A percentile compares a stretch with the other conserved stretches of the same genome.
phyloP scores from a whole-genome alignment of 2,329 filamentous ascomycete genomes.

The Zymoseptoria ardabiliae region DNA sequence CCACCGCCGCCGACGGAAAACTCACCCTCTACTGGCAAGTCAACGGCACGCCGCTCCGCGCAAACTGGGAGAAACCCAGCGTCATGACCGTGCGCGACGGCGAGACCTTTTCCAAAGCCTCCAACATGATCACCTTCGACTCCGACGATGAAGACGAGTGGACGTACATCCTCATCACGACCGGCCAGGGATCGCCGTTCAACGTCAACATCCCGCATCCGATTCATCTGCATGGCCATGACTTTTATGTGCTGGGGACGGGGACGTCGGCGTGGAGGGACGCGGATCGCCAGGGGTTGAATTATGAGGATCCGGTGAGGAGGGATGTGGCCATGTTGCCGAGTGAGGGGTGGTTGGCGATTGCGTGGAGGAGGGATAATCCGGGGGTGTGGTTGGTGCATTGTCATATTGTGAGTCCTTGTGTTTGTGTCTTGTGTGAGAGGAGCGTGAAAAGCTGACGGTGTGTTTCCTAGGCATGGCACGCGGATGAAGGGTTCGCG shows the following conservation, averaged over 20 bases:
- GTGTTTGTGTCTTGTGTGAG: background rate
- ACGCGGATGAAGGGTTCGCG: constrained; percentile 28
- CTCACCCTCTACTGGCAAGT: constrained; percentile 34
- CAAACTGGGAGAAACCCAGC: constrained; percentile 40
- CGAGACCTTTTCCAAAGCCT: constrained; percentile 30
- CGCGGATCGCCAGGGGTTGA: constrained; percentile 17
- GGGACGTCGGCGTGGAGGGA: constrained; percentile 21
- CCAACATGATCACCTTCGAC: constrained; percentile 32
- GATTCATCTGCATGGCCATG: constrained; percentile 28
- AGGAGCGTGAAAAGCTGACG: background rate
- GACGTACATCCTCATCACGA: constrained; percentile 32
- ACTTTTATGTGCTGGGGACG: constrained; percentile 28
- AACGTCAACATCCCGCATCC: constrained; percentile 28
- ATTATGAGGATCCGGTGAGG: constrained; percentile 33
- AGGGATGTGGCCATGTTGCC: constrained; percentile 36
- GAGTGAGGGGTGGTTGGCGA: constrained; percentile 32
- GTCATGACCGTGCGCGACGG: constrained; percentile 36
- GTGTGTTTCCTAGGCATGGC: constrained; percentile 19
- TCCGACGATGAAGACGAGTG: constrained; percentile 18
- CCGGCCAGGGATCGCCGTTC: constrained; percentile 21
- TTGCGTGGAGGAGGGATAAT: constrained; percentile 38
- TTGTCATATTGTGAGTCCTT: constrained; percentile 33
- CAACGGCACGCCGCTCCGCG: constrained; percentile 37
- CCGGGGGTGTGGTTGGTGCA: constrained; percentile 39
- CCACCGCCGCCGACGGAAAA: constrained; percentile 22